phyloP scores from a whole-genome alignment of 2,329 filamentous ascomycete genomes.

The Penicillium sp. region DNA sequence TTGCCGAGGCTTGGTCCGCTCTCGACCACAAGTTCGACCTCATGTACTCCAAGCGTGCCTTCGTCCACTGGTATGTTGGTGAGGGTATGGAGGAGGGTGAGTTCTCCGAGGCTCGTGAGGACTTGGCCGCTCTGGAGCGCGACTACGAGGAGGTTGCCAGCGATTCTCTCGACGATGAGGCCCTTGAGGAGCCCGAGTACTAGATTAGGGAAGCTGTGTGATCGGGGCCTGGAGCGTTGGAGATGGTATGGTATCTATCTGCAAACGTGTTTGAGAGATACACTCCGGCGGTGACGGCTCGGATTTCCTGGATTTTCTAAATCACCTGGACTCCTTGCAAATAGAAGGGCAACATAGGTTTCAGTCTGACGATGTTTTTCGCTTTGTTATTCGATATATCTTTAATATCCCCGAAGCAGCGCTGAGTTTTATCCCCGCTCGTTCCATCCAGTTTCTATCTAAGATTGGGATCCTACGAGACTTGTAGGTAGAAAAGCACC shows the following conservation, averaged over 20 bases:
- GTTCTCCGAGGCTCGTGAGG: conserved; percentile 98
- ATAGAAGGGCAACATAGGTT: conserved; percentile 37
- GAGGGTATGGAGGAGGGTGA: conserved; percentile 99
- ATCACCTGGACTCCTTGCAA: conserved; percentile 30
- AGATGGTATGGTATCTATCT: conserved; percentile 13
- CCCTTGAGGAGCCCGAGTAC: conserved; percentile 90
- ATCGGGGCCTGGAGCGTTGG: conserved; percentile 16
- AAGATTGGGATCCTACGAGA: conserved; percentile 7
- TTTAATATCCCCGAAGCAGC: conserved; percentile 39
- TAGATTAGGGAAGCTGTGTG: conserved; percentile 47
- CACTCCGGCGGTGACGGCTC: conserved; percentile 21
- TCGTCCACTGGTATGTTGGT: conserved; percentile 99
- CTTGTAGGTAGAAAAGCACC: conserved; percentile 23
- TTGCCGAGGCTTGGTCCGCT: conserved; percentile 95
- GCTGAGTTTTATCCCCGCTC: conserved; percentile 34
- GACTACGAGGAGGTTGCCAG: conserved; percentile 98
- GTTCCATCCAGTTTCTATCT: conserved; percentile 21
- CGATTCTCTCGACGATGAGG: conserved; percentile 79
- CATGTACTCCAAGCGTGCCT: conserved; percentile 99
- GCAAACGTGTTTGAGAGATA: conserved; percentile 20
- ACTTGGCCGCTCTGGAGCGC: conserved; percentile 93
- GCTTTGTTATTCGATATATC: conserved; percentile 37
- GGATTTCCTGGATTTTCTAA: conserved; percentile 24
- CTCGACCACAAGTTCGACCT: conserved; percentile 98
- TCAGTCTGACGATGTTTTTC: conserved; percentile 34